Percentiles rank a stretch among this genome's conserved stretches.
These are phyloP conservation scores for Triticum dicoccoides DNA, from an alignment of 176 grass and related monocot genomes.

Conservation along the genomic window DNA sequence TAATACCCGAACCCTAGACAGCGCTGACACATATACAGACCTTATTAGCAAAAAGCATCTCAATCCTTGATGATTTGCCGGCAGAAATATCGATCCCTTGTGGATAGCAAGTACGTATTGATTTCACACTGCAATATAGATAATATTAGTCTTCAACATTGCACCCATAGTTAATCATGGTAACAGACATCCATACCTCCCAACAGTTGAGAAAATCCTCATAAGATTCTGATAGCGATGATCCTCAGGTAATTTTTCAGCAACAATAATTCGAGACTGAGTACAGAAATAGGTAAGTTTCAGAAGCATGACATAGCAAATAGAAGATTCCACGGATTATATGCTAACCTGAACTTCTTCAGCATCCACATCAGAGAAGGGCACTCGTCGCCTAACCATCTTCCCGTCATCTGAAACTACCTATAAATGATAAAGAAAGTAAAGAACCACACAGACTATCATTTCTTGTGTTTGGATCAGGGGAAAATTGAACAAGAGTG, in stretches of 20 bases:
- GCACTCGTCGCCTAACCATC: conserved; percentile 58
- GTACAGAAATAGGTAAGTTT: conserved; percentile 6
- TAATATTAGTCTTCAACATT: conserved; percentile 17
- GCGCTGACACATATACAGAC: conserved; percentile 11
- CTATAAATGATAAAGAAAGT: conserved; percentile 38
- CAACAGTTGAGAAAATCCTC: conserved; percentile 91
- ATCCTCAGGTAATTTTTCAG: conserved; percentile 92
- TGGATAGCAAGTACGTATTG: conserved; percentile 95
- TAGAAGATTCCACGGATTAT: not conserved
- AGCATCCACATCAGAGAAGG: conserved; percentile 65
- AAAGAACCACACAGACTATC: not conserved
- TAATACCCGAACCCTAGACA: no score
- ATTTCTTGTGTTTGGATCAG: conserved; percentile 3
- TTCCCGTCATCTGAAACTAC: conserved; percentile 95
- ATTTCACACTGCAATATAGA: conserved; percentile 72
- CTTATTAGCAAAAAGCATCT: conserved; percentile 94
- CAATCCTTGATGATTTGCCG: conserved; percentile 69
- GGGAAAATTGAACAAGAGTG: not conserved
- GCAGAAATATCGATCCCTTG: conserved; percentile 54
- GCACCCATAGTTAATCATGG: not conserved
- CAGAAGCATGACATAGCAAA: conserved; percentile 4
- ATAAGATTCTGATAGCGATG: conserved; percentile 85
- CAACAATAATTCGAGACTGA: conserved; percentile 90
- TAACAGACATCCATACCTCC: conserved; percentile 59
- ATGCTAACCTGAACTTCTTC: conserved; percentile 85